Percentiles rank a stretch among this genome's conserved stretches.
Conservation (phyloP, 441 rosid genomes). For the Croton setiger region DNA sequence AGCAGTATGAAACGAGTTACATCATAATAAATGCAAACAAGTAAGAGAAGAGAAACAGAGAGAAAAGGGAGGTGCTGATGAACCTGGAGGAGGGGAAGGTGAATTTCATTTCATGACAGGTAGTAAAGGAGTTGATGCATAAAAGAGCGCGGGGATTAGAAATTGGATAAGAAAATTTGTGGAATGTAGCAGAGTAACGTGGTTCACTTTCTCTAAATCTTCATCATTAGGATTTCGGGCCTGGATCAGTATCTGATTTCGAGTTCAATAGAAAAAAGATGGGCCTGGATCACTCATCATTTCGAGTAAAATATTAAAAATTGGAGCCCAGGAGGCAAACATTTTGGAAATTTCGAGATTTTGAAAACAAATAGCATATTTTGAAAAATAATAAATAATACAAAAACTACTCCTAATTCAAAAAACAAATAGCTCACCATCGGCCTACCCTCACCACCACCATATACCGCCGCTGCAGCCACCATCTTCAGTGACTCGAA, state of each 20-base stretch:
- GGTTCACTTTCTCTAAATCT: not conserved
- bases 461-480: too few relatives aligned
- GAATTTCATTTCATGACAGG: not conserved
- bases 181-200: conserved; percentile 46
- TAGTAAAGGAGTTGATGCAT: not conserved
- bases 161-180: conserved; percentile 27
- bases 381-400: too few relatives aligned
- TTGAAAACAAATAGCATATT: too few relatives aligned
- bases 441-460: too few relatives aligned
- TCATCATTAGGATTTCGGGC: not conserved
- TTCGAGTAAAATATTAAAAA: too few relatives aligned
- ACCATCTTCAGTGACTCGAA: too few relatives aligned
- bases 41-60: not conserved
- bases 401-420: too few relatives aligned
- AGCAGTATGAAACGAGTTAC: not conserved
- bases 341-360: too few relatives aligned
- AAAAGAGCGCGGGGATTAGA: conserved; percentile 39
- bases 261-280: too few relatives aligned
- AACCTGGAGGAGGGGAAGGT: conserved; percentile 13
- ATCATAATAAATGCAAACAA: not conserved
- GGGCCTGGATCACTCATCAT: too few relatives aligned
- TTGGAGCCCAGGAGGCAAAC: too few relatives aligned
- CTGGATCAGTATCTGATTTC: not conserved
- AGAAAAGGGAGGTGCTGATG: not conserved
- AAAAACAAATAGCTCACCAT: too few relatives aligned